Evolutionary conservation across 75 land plant genomes (phyloP).

Genomic region (Picea glauca): DNA sequence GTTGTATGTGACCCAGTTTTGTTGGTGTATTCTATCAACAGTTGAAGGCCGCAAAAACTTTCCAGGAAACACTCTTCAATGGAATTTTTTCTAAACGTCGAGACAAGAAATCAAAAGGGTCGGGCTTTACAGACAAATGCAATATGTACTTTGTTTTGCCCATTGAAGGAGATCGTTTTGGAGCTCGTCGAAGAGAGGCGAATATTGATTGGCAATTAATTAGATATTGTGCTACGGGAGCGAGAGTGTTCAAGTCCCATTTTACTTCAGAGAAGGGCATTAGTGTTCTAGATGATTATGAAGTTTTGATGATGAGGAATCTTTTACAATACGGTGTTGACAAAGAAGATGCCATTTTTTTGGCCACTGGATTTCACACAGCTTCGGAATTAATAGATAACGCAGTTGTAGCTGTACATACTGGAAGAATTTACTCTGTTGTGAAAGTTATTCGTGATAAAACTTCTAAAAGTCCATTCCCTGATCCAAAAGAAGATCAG

Average conservation of each 20-base stretch:
- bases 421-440: constrained; percentile 74
- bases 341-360: constrained; percentile 15
- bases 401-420: constrained; percentile 75
- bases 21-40: constrained; percentile 14
- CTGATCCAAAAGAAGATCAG: constrained; percentile 6
- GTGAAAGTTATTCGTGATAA: constrained; percentile 34
- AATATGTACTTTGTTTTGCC: no score
- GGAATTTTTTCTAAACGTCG: constrained; percentile 68
- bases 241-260: no score
- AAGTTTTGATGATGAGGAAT: neutral
- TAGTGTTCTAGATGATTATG: no score
- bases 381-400: constrained; percentile 29
- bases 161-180: no score
- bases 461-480: constrained; percentile 65
- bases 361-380: constrained; percentile 36
- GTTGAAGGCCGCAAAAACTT: constrained; percentile 69
- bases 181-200: no score
- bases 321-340: neutral
- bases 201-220: no score
- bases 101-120: constrained; percentile 25
- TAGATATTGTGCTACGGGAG: no score
- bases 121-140: neutral
- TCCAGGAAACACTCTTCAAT: constrained; percentile 68
- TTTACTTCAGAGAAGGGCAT: no score
- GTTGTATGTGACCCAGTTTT: neutral